Evolutionary conservation across 2,329 filamentous ascomycete genomes (phyloP).

Genomic region (Verticillium albo-atrum): DNA sequence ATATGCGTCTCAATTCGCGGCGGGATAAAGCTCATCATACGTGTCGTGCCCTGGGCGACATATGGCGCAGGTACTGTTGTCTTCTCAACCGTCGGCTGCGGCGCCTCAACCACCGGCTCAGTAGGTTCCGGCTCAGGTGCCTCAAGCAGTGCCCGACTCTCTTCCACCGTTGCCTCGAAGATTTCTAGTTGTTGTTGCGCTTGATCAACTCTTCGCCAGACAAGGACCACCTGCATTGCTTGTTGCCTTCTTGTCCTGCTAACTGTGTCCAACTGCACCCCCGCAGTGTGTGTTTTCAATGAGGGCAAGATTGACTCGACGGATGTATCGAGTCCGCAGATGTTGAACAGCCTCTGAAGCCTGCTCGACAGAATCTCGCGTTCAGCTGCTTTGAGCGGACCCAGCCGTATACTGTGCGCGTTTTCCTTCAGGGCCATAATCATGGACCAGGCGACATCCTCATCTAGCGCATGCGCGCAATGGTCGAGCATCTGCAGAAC

Average conservation of each 20-base stretch:
- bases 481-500: constrained; percentile 35
- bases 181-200: not conserved
- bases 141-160: not conserved
- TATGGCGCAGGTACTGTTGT: not conserved
- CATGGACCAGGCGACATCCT: not conserved
- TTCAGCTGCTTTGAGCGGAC: not conserved
- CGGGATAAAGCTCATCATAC: not conserved
- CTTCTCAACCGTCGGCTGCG: not conserved
- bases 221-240: constrained; percentile 1
- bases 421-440: not conserved
- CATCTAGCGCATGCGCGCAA: constrained; percentile 35
- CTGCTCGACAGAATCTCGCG: constrained; percentile 15
- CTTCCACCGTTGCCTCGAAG: not conserved
- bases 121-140: not conserved
- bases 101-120: not conserved
- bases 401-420: not conserved
- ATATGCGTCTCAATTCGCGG: not conserved
- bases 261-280: not conserved
- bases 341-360: constrained; percentile 25
- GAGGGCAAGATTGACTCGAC: constrained; percentile 8
- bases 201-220: constrained; percentile 3
- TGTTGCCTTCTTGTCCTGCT: not conserved
- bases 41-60: not conserved
- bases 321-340: constrained; percentile 20
- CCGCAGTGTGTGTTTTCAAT: constrained; percentile 12